Conservation (phyloP, 331 rosid species). For the Cydonia oblonga region DNA sequence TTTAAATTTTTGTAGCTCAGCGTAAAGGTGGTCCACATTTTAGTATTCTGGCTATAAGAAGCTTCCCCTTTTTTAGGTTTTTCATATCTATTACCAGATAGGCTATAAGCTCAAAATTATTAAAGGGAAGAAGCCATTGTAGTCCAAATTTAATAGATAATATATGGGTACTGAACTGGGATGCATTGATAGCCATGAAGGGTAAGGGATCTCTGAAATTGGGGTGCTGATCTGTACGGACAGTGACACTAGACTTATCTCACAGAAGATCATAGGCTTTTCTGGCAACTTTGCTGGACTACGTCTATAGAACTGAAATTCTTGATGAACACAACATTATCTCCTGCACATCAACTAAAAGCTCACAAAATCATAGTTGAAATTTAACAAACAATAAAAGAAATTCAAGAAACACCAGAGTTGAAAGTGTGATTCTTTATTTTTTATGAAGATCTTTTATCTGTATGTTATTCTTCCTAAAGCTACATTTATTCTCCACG, state of each 20-base stretch:
- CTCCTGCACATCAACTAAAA: not conserved
- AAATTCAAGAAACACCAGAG: not conserved
- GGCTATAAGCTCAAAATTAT: not conserved
- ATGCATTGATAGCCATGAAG: not conserved
- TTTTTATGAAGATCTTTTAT: not conserved
- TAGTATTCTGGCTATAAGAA: not conserved
- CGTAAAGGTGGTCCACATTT: not conserved
- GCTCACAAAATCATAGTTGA: not conserved
- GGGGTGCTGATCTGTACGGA: not conserved
- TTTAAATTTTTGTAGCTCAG: not conserved
- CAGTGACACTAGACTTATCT: not conserved
- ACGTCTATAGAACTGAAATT: no score
- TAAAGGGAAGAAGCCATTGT: not conserved
- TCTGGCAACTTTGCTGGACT: not conserved
- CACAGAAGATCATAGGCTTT: not conserved
- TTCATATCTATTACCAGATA: not conserved
- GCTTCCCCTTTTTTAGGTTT: not conserved
- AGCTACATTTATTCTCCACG: not conserved
- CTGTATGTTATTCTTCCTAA: not conserved
- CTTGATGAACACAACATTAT: not conserved
- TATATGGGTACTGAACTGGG: not conserved
- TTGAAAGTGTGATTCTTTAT: not conserved
- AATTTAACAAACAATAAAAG: not conserved
- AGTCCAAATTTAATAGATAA: no score
- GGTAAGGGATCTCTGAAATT: not conserved